Evolutionary conservation across 129 eudicot species (phyloP).

Genomic region (Helichrysum umbraculigerum): DNA sequence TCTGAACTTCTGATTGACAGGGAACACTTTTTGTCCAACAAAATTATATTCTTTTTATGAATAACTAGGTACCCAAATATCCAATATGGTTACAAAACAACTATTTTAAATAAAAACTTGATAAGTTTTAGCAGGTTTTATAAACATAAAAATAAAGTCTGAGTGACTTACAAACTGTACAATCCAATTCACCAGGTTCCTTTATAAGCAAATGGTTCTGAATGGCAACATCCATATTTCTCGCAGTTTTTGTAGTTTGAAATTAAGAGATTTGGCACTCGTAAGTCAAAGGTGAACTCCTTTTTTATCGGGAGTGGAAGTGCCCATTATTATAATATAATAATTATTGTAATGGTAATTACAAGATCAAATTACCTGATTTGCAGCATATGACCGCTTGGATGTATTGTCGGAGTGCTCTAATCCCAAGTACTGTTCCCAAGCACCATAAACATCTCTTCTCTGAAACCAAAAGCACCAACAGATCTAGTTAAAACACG

Average conservation of each 20-base stretch:
- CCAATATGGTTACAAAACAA: no score
- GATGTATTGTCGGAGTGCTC: constrained; percentile 79
- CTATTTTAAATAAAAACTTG: no score
- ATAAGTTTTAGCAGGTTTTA: no score
- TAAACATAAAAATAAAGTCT: no score
- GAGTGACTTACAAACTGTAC: no score
- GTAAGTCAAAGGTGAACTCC: background rate
- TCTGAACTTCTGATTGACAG: no score
- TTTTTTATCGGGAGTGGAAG: background rate
- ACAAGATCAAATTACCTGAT: constrained; percentile 54
- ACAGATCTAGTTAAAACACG: constrained; percentile 7
- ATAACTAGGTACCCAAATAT: no score
- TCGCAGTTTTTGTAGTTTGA: background rate
- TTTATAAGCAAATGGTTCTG: no score
- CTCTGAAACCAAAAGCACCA: constrained; percentile 46
- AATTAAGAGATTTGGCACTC: constrained; percentile 1
- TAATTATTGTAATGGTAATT: background rate
- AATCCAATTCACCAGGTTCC: no score
- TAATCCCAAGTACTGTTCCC: constrained; percentile 92
- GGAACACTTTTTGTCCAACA: no score
- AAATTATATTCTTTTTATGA: no score
- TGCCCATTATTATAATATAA: background rate
- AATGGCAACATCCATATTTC: background rate
- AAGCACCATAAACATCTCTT: constrained; percentile 79
- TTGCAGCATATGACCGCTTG: constrained; percentile 64